These are phyloP conservation scores for Ophiosphaerella herpotricha DNA, from an alignment of 2,329 filamentous ascomycete genomes.

Conservation along the genomic window DNA sequence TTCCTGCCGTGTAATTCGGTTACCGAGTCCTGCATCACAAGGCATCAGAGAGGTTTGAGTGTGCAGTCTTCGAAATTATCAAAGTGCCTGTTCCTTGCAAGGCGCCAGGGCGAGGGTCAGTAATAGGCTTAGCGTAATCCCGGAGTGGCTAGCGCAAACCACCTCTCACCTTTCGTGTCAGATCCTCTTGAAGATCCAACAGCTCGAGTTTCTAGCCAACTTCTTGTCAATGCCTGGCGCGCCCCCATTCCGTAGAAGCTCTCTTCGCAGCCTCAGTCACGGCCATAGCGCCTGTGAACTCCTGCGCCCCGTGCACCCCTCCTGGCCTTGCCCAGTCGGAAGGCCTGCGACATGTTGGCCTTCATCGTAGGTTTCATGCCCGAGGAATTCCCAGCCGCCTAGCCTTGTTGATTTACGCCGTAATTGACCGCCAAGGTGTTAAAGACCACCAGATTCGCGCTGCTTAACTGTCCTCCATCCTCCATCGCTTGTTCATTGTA, in stretches of 20 bases:
- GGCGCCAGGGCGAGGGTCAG: slow-evolving; percentile 14
- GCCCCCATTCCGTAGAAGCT: slow-evolving; percentile 26
- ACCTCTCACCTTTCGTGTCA: slow-evolving; percentile 28
- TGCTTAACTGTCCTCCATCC: slow-evolving; percentile 38
- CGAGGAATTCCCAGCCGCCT: slow-evolving; percentile 39
- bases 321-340: slow-evolving; percentile 31
- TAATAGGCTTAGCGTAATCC: slow-evolving; percentile 17
- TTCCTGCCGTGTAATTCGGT: slow-evolving; percentile 31
- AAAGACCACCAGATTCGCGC: slow-evolving; percentile 34
- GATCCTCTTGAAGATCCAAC: slow-evolving; percentile 40
- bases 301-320: slow-evolving; percentile 33
- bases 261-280: slow-evolving; percentile 33
- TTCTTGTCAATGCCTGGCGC: slow-evolving; percentile 39
- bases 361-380: slow-evolving; percentile 49
- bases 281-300: slow-evolving; percentile 28
- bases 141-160: slow-evolving; percentile 22
- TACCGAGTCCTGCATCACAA: slow-evolving; percentile 31
- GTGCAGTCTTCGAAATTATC: slow-evolving; percentile 31
- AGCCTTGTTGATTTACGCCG: slow-evolving; percentile 23
- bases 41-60: slow-evolving; percentile 42
- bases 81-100: slow-evolving; percentile 16
- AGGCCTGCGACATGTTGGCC: slow-evolving; percentile 45
- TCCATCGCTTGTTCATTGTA: slow-evolving; percentile 37
- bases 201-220: slow-evolving; percentile 39
- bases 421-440: slow-evolving; percentile 43